These are phyloP conservation scores for Apiotrichum porosum DNA, from an alignment of 1,284 basidiomycete genomes.

Conservation along the genomic window DNA sequence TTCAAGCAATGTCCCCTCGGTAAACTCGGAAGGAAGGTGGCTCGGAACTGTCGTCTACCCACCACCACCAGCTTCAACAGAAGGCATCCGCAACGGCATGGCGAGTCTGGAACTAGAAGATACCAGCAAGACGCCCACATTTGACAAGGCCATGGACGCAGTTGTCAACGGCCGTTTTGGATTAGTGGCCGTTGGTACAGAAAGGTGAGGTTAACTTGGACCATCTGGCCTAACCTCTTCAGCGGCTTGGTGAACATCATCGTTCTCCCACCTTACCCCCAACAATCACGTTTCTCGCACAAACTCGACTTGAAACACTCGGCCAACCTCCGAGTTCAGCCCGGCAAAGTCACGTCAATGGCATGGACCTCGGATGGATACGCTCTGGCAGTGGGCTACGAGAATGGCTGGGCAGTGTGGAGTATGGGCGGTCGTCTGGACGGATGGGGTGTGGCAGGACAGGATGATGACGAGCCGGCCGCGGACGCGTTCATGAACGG, in stretches of 20 bases:
- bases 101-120: neutral
- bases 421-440: conserved; percentile 80
- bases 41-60: conserved; percentile 15
- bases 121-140: conserved; percentile 28
- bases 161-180: conserved; percentile 81
- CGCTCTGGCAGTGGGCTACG: conserved; percentile 93
- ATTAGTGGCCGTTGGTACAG: conserved; percentile 73
- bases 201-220: conserved; percentile 15
- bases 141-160: conserved; percentile 56
- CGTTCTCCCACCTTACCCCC: conserved; percentile 45
- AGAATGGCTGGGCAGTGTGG: conserved; percentile 83
- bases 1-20: neutral
- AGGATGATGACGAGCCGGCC: conserved; percentile 48
- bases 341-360: conserved; percentile 69
- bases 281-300: conserved; percentile 26
- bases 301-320: conserved; percentile 26
- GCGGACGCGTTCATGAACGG: conserved; percentile 79
- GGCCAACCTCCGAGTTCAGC: conserved; percentile 46
- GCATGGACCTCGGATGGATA: conserved; percentile 95
- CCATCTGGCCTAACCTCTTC: neutral
- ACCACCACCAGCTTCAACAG: conserved; percentile 3
- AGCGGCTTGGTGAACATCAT: conserved; percentile 57
- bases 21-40: neutral
- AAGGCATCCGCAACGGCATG: conserved; percentile 5
- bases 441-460: conserved; percentile 59